A percentile compares a stretch with the other conserved stretches of the same genome.
phyloP scores from a whole-genome alignment of 2,329 filamentous ascomycete genomes.

The Xylariaceae sp. region DNA sequence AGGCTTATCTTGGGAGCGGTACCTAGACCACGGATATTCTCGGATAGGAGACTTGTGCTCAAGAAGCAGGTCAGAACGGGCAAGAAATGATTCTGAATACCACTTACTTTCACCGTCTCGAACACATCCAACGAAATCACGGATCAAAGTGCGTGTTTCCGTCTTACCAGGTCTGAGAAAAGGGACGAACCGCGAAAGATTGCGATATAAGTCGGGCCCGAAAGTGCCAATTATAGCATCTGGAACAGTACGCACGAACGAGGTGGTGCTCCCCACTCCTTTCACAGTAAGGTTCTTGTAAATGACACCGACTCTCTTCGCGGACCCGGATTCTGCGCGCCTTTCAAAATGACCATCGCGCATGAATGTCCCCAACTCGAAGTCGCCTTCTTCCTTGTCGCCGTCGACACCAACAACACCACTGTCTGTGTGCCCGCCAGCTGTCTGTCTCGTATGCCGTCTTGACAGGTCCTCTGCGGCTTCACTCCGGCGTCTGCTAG shows the following conservation, averaged over 20 bases:
- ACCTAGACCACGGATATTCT: not conserved
- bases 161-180: constrained; percentile 29
- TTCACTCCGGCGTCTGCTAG: constrained; percentile 23
- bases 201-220: constrained; percentile 74
- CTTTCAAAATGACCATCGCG: constrained; percentile 77
- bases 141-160: constrained; percentile 51
- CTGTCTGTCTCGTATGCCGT: constrained; percentile 9
- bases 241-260: constrained; percentile 72
- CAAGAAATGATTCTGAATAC: not conserved
- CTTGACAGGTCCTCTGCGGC: constrained; percentile 11
- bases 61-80: not conserved
- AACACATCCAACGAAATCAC: constrained; percentile 69
- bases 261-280: constrained; percentile 66
- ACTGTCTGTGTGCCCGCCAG: not conserved
- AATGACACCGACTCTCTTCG: constrained; percentile 77
- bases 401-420: constrained; percentile 40
- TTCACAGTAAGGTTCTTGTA: constrained; percentile 78
- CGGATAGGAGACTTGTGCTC: not conserved
- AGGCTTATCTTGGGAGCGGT: not conserved
- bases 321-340: constrained; percentile 64
- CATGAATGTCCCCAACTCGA: constrained; percentile 72
- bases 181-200: constrained; percentile 52
- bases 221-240: constrained; percentile 78
- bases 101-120: constrained; percentile 60
- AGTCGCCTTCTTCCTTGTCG: constrained; percentile 57